Evolutionary conservation across 345 rosid genomes (phyloP).

Genomic region (Camelina hispida): DNA sequence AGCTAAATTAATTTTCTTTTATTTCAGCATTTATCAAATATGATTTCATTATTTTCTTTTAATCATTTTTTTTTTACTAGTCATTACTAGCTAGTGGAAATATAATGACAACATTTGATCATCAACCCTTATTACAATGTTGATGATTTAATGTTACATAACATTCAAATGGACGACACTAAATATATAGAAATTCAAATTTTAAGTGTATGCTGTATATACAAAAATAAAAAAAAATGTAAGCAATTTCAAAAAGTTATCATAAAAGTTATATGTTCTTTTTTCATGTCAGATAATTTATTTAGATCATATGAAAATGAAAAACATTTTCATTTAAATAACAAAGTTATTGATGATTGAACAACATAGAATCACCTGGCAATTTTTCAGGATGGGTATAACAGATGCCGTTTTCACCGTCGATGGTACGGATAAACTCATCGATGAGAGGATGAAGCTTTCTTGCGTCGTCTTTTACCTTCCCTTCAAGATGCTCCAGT

Average conservation of each 20-base stretch:
- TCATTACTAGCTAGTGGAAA: background rate
- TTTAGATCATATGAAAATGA: background rate
- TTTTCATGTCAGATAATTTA: background rate
- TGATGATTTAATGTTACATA: background rate
- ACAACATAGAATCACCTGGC: slow-evolving; percentile 66
- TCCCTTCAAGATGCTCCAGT: slow-evolving; percentile 91
- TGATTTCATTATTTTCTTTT: background rate
- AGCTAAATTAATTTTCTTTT: no score
- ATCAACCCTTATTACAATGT: background rate
- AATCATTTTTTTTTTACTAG: no score
- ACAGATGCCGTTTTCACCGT: slow-evolving; percentile 98
- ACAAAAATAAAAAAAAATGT: background rate
- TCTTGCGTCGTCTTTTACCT: slow-evolving; percentile 69
- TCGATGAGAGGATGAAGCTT: slow-evolving; percentile 90
- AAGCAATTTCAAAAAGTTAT: background rate
- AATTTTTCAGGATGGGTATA: slow-evolving; percentile 96
- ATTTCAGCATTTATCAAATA: background rate
- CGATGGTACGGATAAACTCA: slow-evolving; percentile 88
- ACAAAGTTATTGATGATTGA: background rate
- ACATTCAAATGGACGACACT: no score
- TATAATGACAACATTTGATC: background rate
- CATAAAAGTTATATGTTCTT: background rate
- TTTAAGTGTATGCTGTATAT: no score
- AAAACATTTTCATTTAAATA: background rate
- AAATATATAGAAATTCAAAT: no score